Conservation (phyloP, 2,329 filamentous ascomycete genomes). For the Aspergillus tanneri region DNA sequence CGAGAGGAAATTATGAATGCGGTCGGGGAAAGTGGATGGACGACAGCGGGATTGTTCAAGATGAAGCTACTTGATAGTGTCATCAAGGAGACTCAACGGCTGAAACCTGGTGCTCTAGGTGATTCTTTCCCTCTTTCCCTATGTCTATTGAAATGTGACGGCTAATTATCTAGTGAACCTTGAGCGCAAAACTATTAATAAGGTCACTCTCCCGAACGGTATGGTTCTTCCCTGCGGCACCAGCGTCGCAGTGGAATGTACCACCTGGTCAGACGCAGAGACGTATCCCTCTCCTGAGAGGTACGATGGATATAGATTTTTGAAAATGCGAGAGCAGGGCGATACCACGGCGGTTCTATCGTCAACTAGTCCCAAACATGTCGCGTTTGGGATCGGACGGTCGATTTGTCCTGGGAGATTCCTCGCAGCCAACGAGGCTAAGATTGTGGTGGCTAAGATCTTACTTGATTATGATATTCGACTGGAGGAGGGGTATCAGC, state of each 20-base stretch:
- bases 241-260: slow-evolving; percentile 11
- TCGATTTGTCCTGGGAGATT: neutral
- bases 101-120: slow-evolving; percentile 12
- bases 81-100: slow-evolving; percentile 18
- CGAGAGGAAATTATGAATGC: slow-evolving; percentile 11
- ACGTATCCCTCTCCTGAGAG: slow-evolving; percentile 15
- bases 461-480: slow-evolving; percentile 4
- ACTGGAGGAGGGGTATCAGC: neutral
- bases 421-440: neutral
- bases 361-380: neutral
- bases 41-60: slow-evolving; percentile 16
- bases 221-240: slow-evolving; percentile 17
- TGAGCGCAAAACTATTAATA: slow-evolving; percentile 10
- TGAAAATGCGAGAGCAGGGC: neutral
- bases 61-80: slow-evolving; percentile 21
- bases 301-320: slow-evolving; percentile 1
- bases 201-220: slow-evolving; percentile 18
- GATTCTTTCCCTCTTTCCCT: neutral
- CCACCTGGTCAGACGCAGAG: slow-evolving; percentile 14
- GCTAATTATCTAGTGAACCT: slow-evolving; percentile 4
- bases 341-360: neutral
- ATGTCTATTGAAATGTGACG: neutral
- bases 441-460: neutral
- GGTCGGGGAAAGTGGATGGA: slow-evolving; percentile 9
- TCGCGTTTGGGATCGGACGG: neutral